These are phyloP conservation scores for Aspergillus funiculosus DNA, from an alignment of 495 filamentous ascomycete species.

Conservation along the genomic window DNA sequence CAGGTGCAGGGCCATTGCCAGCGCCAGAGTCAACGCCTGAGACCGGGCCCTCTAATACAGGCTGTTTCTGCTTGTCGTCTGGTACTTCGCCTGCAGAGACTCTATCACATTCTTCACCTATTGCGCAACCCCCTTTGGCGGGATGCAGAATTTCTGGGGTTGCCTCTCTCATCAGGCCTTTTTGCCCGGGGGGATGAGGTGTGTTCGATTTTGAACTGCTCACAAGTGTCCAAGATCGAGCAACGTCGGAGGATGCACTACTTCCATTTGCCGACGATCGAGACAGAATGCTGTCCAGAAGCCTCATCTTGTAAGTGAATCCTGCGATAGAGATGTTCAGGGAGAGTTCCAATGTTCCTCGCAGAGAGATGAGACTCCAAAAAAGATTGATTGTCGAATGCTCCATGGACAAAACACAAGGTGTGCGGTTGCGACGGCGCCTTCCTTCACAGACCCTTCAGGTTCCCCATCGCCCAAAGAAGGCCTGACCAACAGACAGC, in stretches of 20 bases:
- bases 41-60: too few species aligned
- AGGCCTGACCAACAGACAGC: neutral
- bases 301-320: slow-evolving; percentile 6
- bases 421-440: too few species aligned
- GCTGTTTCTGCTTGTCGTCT: too few species aligned
- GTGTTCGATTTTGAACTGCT: neutral
- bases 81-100: too few species aligned
- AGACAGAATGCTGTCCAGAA: slow-evolving; percentile 9
- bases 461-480: neutral
- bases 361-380: too few species aligned
- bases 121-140: neutral
- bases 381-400: too few species aligned
- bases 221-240: slow-evolving; percentile 2
- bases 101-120: neutral
- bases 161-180: neutral
- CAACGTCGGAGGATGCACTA: slow-evolving; percentile 1
- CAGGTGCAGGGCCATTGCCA: neutral
- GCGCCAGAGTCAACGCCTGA: neutral
- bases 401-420: too few species aligned
- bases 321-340: neutral
- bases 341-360: neutral
- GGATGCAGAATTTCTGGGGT: neutral
- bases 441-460: too few species aligned
- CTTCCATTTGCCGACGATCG: slow-evolving; percentile 3
- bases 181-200: neutral